Evolutionary conservation across 352 stramenopile genomes (phyloP).

Genomic region (Globisporangium abappressorium): DNA sequence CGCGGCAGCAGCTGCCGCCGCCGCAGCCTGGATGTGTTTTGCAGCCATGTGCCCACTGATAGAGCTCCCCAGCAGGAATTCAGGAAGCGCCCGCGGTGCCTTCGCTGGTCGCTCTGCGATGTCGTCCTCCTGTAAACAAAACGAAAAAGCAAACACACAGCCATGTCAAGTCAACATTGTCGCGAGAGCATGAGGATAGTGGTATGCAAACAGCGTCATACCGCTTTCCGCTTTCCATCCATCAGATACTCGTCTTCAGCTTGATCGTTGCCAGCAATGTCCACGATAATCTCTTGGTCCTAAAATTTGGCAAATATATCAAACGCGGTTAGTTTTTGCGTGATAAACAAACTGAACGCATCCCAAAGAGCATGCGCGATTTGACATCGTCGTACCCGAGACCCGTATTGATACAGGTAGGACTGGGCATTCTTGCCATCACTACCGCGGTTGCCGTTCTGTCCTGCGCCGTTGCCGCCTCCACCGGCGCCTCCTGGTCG

Average conservation of each 20-base stretch:
- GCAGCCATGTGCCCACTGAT: slow-evolving; percentile 86
- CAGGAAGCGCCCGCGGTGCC: slow-evolving; percentile 61
- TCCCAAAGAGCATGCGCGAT: not conserved
- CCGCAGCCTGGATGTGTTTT: slow-evolving; percentile 62
- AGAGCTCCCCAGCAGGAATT: slow-evolving; percentile 79
- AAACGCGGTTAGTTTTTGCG: not conserved
- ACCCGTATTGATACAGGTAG: slow-evolving; percentile 79
- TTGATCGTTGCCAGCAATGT: slow-evolving; percentile 77
- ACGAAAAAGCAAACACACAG: not conserved
- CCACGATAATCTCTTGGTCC: slow-evolving; percentile 85
- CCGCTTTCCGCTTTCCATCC: slow-evolving; percentile 63
- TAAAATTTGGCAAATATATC: not conserved
- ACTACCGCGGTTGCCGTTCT: slow-evolving; percentile 29
- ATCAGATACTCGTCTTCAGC: slow-evolving; percentile 80
- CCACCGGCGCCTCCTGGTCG: slow-evolving; percentile 43
- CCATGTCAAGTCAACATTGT: not conserved
- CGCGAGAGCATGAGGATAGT: not conserved
- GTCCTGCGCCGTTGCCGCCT: slow-evolving; percentile 30
- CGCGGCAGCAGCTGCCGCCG: slow-evolving; percentile 18
- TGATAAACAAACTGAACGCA: not conserved
- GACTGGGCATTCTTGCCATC: slow-evolving; percentile 73
- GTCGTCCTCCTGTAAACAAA: slow-evolving; percentile 45
- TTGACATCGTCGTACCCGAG: slow-evolving; percentile 31
- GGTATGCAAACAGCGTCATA: slow-evolving; percentile 11
- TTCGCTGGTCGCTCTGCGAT: slow-evolving; percentile 46